Conservation (phyloP, 2,329 filamentous ascomycete genomes). For the Colletotrichum simmondsii region DNA sequence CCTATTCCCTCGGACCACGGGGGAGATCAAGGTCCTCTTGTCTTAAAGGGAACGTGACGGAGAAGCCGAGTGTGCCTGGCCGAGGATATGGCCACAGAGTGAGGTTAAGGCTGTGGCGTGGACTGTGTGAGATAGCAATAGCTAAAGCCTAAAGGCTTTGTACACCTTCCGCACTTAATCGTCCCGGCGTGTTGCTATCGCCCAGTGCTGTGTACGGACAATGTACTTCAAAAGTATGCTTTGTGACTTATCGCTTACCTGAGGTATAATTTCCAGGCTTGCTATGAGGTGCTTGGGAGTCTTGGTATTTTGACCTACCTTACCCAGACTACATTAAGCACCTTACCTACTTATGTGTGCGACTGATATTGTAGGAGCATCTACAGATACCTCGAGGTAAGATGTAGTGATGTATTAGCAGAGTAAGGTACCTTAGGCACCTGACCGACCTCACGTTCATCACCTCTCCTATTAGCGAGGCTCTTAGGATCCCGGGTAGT, state of each 20-base stretch:
- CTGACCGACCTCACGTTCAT: not conserved
- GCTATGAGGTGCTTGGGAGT: not conserved
- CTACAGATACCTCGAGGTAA: not conserved
- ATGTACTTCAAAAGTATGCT: not conserved
- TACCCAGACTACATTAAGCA: too few species aligned
- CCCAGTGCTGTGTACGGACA: not conserved
- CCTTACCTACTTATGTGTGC: not conserved
- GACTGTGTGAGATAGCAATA: not conserved
- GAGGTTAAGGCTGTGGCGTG: not conserved
- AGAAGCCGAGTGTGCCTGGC: not conserved
- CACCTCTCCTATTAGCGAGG: too few species aligned
- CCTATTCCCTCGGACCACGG: conserved; percentile 68
- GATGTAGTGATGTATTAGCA: not conserved
- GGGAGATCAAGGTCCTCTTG: conserved; percentile 69
- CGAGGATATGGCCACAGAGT: not conserved
- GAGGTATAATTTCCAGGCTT: not conserved
- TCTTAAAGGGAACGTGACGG: conserved; percentile 50
- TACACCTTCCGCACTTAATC: not conserved
- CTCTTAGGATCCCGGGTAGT: too few species aligned
- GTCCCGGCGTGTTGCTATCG: not conserved
- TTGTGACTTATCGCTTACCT: not conserved
- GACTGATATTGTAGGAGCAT: not conserved
- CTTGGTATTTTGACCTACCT: not conserved
- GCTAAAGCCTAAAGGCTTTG: not conserved
- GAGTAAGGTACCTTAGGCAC: not conserved